Evolutionary conservation across 106 monocot species (phyloP), one percentile per base, ranked within the genome.

Genomic region (Gastrodia elata): DNA sequence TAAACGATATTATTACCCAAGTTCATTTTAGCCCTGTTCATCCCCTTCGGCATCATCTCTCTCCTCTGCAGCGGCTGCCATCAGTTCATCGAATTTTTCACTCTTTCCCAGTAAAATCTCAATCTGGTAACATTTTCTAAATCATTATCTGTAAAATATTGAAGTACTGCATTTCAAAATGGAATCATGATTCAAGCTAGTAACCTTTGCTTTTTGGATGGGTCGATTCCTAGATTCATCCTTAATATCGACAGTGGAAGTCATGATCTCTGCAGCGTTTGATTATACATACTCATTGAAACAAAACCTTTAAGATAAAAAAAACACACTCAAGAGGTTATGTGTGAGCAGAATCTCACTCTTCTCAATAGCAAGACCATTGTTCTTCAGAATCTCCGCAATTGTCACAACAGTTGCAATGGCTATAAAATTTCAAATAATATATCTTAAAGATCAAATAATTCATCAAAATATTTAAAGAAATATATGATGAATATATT

Each of bases 301-400:
- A 24, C 27, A 30, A 68, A 46, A 65, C 20, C 7, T n/a, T 10
- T 5, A 38, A 22, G 38, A 5, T 32, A 7, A 32, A 38, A 5
- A 37, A 39, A 65, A 65, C 32, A n/a, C 2, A 18, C 40, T 30
- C 2, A 13, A 32, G 32, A 32, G 64, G 32, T 30, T 64, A 64
- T 8, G 26, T 33, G 32, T 30, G 28, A 14, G 71, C 25, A 74
- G 68, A 75, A 77, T 15, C 81, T 78, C 52, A 93, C 93, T 90
- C 79, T 93, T 93, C 76, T 83, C 89, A 65, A 87, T 75, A 42
- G 93, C 93, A 81, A 91, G 83, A 0, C 93, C 93, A 67, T 85
- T 93, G 74, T 93, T 93, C 69, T 93, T 93, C 22, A 93, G 85
- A 74, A 93, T 93, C 74, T 93, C 93, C 1, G 93, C 87, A 44